Percentiles rank a stretch among this genome's conserved stretches.
Conservation (phyloP, 2,329 filamentous ascomycete genomes). For the Alternaria ethzedia region DNA sequence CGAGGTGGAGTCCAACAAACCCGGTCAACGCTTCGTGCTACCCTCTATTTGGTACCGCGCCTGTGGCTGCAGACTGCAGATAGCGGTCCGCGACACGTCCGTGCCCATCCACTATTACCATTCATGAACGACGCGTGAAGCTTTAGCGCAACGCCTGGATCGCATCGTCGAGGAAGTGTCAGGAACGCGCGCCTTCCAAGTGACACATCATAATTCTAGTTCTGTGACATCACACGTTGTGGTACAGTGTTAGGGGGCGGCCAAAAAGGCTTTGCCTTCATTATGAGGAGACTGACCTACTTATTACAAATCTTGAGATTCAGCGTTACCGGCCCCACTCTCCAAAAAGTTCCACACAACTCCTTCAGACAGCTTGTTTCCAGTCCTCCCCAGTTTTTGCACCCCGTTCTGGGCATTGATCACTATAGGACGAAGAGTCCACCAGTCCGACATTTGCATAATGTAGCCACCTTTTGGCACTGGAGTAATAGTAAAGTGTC, state of each 20-base stretch:
- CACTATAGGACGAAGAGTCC: constrained; percentile 13
- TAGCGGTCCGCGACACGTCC: constrained; percentile 14
- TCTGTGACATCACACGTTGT: not conserved
- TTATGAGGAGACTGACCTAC: not conserved
- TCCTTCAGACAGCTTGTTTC: constrained; percentile 12
- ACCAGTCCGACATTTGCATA: constrained; percentile 22
- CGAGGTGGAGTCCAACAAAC: constrained; percentile 3
- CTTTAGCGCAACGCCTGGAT: constrained; percentile 2
- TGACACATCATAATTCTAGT: not conserved
- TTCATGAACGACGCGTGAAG: not conserved
- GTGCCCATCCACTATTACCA: constrained; percentile 4
- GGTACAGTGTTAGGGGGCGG: not conserved
- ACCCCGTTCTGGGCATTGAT: constrained; percentile 2
- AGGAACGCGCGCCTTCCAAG: not conserved
- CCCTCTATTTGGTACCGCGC: constrained; percentile 11
- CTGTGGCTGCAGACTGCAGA: constrained; percentile 17
- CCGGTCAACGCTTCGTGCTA: constrained; percentile 11
- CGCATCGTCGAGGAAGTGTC: not conserved
- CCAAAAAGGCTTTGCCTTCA: not conserved
- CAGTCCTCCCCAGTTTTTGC: constrained; percentile 9
- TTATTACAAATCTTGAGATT: not conserved
- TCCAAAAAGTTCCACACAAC: constrained; percentile 12
- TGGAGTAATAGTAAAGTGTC: constrained; percentile 12
- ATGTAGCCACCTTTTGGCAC: constrained; percentile 14
- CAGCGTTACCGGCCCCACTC: not conserved